Evolutionary conservation across 805 yeast species (phyloP).

Genomic region (Starmerella etchellsii): DNA sequence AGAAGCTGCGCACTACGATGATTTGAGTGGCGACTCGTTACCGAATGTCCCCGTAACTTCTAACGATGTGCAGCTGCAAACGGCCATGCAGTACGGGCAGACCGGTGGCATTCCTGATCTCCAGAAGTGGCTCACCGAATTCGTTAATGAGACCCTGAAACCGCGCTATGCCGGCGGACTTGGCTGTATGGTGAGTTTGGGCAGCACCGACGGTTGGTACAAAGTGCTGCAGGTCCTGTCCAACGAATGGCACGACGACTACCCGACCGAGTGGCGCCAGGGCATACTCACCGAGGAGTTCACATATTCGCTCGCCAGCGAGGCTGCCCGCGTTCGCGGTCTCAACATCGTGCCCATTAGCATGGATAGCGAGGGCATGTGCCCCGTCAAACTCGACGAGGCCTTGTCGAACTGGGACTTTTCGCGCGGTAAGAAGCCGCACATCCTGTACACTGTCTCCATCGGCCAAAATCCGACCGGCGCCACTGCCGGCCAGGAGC

Average conservation of each 20-base stretch:
- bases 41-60: conserved; percentile 9
- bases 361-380: conserved; percentile 53
- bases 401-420: conserved; percentile 37
- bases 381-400: conserved; percentile 34
- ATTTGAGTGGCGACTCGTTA: neutral
- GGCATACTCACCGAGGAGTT: conserved; percentile 63
- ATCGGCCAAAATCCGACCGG: conserved; percentile 87
- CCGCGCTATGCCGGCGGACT: conserved; percentile 20
- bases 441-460: conserved; percentile 47
- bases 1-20: conserved; percentile 6
- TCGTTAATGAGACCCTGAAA: conserved; percentile 31
- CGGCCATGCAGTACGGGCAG: conserved; percentile 80
- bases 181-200: conserved; percentile 15
- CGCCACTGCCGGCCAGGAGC: conserved; percentile 42
- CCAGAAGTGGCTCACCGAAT: conserved; percentile 48
- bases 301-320: conserved; percentile 63
- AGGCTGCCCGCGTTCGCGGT: conserved; percentile 51
- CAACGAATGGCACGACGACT: conserved; percentile 20
- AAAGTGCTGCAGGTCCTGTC: conserved; percentile 20
- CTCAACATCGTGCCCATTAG: conserved; percentile 50
- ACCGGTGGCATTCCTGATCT: conserved; percentile 73
- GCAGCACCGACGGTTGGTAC: conserved; percentile 23
- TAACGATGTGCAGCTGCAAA: conserved; percentile 33
- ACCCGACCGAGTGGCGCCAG: conserved; percentile 34
- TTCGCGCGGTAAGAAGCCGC: conserved; percentile 31